These are phyloP conservation scores for Xylaria digitata DNA, from an alignment of 2,329 filamentous ascomycete genomes.

Conservation along the genomic window DNA sequence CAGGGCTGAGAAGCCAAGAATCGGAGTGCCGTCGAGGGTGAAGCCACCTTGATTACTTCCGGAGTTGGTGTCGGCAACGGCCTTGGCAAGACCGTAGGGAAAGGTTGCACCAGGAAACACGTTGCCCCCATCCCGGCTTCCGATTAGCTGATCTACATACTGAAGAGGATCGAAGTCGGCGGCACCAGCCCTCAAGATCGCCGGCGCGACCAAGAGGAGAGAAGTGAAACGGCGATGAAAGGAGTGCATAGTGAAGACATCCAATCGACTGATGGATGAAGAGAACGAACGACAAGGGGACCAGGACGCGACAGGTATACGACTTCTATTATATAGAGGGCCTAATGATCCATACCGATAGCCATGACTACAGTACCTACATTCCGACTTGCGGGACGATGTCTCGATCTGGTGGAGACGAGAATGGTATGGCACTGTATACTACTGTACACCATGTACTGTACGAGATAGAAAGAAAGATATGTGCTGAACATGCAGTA, in stretches of 20 bases:
- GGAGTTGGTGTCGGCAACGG: conserved; percentile 66
- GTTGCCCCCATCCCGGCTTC: conserved; percentile 60
- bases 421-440: conserved; percentile 5
- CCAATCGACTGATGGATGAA: conserved; percentile 15
- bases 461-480: conserved; percentile 1
- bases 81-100: conserved; percentile 63
- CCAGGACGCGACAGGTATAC: conserved; percentile 17
- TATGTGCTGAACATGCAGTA: conserved; percentile 20
- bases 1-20: conserved; percentile 68
- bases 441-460: conserved; percentile 4
- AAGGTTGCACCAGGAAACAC: conserved; percentile 58
- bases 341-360: conserved; percentile 21
- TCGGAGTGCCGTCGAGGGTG: conserved; percentile 60
- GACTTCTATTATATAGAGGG: conserved; percentile 31
- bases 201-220: conserved; percentile 37
- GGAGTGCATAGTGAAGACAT: conserved; percentile 41
- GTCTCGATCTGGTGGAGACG: conserved; percentile 31
- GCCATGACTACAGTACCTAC: conserved; percentile 23
- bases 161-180: conserved; percentile 51
- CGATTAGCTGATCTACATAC: conserved; percentile 66
- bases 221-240: conserved; percentile 31
- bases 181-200: conserved; percentile 34
- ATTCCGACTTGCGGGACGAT: conserved; percentile 28
- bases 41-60: conserved; percentile 68
- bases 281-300: conserved; percentile 12